Conservation (phyloP, 2,329 filamentous ascomycete genomes). For the Arthrinium puccinioides region DNA sequence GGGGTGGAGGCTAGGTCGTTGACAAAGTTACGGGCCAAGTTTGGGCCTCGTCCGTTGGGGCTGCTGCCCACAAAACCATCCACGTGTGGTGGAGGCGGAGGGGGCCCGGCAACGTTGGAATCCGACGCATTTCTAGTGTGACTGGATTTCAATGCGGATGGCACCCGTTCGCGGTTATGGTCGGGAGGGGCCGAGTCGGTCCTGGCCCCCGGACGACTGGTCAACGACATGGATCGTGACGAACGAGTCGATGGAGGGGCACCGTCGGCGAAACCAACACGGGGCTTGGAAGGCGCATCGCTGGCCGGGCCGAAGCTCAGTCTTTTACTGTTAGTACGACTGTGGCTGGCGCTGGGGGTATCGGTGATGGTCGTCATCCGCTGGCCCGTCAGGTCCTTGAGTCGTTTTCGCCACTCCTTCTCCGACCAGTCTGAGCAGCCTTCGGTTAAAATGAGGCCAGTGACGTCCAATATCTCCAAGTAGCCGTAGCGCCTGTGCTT, state of each 20-base stretch:
- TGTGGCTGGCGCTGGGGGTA: slow-evolving; percentile 34
- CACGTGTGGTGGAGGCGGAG: slow-evolving; percentile 16
- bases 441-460: slow-evolving; percentile 67
- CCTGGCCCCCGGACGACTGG: slow-evolving; percentile 28
- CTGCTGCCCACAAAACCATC: slow-evolving; percentile 16
- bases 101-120: slow-evolving; percentile 21
- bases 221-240: slow-evolving; percentile 44
- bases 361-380: slow-evolving; percentile 61
- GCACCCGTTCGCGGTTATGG: slow-evolving; percentile 27
- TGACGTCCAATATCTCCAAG: slow-evolving; percentile 80
- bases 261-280: slow-evolving; percentile 54
- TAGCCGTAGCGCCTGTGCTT: slow-evolving; percentile 84
- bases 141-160: slow-evolving; percentile 23
- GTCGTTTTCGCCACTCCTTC: slow-evolving; percentile 77
- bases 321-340: slow-evolving; percentile 50
- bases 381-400: slow-evolving; percentile 81
- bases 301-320: slow-evolving; percentile 41
- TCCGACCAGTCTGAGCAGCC: slow-evolving; percentile 76
- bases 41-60: slow-evolving; percentile 25
- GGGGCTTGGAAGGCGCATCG: slow-evolving; percentile 28
- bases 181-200: slow-evolving; percentile 46
- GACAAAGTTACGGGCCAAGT: slow-evolving; percentile 29
- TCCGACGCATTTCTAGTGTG: slow-evolving; percentile 44
- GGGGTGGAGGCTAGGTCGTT: slow-evolving; percentile 39
- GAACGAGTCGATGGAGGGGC: slow-evolving; percentile 37